These are phyloP conservation scores for Tylopilus intermedius DNA, from an alignment of 768 basidiomycete genomes.

Conservation along the genomic window DNA sequence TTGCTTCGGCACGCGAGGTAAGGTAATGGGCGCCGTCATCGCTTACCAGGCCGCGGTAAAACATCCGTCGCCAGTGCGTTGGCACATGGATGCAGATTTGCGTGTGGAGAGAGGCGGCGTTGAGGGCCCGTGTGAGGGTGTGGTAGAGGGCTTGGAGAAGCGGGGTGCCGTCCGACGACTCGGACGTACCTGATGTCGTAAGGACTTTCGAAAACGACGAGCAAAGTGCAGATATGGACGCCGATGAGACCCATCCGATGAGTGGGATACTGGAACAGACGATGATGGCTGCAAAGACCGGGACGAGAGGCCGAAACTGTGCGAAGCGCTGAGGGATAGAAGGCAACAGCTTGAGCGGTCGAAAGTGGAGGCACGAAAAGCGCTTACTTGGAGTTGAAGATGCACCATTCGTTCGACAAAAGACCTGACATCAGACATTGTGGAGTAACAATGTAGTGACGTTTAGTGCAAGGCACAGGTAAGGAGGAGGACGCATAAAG, in stretches of 20 bases:
- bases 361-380: background rate
- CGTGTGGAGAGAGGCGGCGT: slow-evolving; percentile 13
- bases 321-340: slow-evolving; percentile 1
- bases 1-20: slow-evolving; percentile 24
- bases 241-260: background rate
- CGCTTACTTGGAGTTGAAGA: slow-evolving; percentile 11
- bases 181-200: background rate
- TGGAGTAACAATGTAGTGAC: background rate
- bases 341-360: background rate
- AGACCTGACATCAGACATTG: slow-evolving; percentile 7
- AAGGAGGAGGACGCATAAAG: background rate
- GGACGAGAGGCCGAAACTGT: slow-evolving; percentile 1
- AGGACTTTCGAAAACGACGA: slow-evolving; percentile 6
- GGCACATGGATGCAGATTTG: slow-evolving; percentile 10
- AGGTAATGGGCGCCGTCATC: slow-evolving; percentile 15
- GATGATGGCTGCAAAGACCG: slow-evolving; percentile 8
- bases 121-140: slow-evolving; percentile 12
- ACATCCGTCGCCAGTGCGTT: slow-evolving; percentile 7
- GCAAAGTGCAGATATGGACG: slow-evolving; percentile 1
- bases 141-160: slow-evolving; percentile 7
- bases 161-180: background rate
- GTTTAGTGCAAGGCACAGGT: background rate
- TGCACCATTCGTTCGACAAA: slow-evolving; percentile 9
- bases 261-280: slow-evolving; percentile 9
- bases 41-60: background rate